Evolutionary conservation across 2,329 filamentous ascomycete species (phyloP).

Genomic region (Nigrospora osmanthi): DNA sequence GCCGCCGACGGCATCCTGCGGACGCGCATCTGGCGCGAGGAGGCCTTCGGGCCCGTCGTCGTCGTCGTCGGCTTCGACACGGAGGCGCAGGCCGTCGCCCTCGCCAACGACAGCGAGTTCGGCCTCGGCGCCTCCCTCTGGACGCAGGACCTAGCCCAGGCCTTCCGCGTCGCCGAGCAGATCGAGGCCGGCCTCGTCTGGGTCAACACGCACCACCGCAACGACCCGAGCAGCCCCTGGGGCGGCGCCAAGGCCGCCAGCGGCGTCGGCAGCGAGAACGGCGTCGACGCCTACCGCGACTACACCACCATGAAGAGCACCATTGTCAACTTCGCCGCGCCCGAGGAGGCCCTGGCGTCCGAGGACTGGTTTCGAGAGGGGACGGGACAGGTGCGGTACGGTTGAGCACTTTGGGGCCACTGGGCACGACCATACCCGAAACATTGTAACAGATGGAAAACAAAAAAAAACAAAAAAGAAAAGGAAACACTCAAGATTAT

Average conservation of each 20-base stretch:
- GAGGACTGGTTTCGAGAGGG: constrained; percentile 65
- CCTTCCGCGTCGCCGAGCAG: constrained; percentile 63
- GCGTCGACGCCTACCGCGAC: constrained; percentile 52
- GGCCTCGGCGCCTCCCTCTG: constrained; percentile 72
- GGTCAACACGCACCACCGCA: constrained; percentile 59
- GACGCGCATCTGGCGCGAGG: constrained; percentile 69
- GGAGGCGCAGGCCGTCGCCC: constrained; percentile 60
- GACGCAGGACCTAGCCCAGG: constrained; percentile 66
- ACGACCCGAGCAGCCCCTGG: constrained; percentile 66
- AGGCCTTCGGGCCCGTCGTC: constrained; percentile 78
- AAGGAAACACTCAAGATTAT: too few relatives aligned
- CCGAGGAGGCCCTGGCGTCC: constrained; percentile 38
- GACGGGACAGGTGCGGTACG: constrained; percentile 49
- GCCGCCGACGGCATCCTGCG: constrained; percentile 53
- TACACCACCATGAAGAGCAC: constrained; percentile 58
- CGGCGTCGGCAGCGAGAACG: constrained; percentile 68
- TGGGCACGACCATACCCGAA: too few relatives aligned
- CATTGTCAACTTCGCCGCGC: constrained; percentile 59
- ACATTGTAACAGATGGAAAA: too few relatives aligned
- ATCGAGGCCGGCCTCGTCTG: constrained; percentile 58
- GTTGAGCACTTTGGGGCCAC: constrained; percentile 24
- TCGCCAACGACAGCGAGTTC: constrained; percentile 69
- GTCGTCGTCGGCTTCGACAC: constrained; percentile 67
- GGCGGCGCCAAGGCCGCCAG: constrained; percentile 54
- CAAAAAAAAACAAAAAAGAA: too few relatives aligned